phyloP scores from a whole-genome alignment of 2,329 filamentous ascomycete genomes.

The Cladorrhinum sp. region DNA sequence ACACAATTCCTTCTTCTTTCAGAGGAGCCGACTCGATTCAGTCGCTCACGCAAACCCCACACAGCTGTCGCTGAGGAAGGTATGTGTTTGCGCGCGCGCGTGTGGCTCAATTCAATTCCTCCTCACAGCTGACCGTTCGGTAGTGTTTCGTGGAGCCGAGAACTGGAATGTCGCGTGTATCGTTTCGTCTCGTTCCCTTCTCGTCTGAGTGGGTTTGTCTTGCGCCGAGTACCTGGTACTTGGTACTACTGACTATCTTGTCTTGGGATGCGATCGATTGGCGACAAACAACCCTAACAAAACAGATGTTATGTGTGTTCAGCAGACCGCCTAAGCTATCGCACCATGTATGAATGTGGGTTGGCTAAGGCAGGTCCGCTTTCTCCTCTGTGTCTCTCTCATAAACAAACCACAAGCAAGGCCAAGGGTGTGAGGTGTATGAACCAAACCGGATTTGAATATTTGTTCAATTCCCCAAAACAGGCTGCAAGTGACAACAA shows the following conservation, averaged over 20 bases:
- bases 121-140: conserved; percentile 2
- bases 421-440: not conserved
- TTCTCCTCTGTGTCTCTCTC: not conserved
- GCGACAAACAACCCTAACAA: not conserved
- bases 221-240: not conserved
- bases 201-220: conserved; percentile 1
- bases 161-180: conserved; percentile 16
- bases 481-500: not conserved
- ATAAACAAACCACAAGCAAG: conserved; percentile 2
- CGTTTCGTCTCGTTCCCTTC: conserved; percentile 7
- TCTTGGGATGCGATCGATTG: not conserved
- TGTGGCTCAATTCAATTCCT: not conserved
- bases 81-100: conserved; percentile 21
- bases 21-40: not conserved
- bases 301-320: not conserved
- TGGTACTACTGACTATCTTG: not conserved
- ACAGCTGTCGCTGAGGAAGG: conserved; percentile 26
- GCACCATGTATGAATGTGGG: too few relatives aligned
- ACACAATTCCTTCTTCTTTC: not conserved
- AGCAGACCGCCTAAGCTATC: not conserved
- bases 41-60: conserved; percentile 18
- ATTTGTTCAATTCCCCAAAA: not conserved
- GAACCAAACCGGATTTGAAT: not conserved
- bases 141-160: not conserved
- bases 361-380: not conserved